These are phyloP conservation scores for Phragmites australis DNA, from an alignment of 176 grass and related monocot species.

Conservation along the genomic window DNA sequence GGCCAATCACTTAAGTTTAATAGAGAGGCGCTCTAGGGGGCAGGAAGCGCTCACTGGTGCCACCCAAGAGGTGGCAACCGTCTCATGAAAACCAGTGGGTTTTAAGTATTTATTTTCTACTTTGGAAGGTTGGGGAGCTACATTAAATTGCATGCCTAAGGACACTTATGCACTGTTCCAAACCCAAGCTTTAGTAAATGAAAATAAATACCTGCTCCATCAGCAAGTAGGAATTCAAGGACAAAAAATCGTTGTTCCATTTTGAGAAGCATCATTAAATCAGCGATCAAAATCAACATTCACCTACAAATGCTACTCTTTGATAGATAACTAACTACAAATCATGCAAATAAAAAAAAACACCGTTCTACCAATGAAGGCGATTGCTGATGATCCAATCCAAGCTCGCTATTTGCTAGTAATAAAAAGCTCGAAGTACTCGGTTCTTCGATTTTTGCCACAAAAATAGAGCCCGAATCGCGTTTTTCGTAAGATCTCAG, in stretches of 20 bases:
- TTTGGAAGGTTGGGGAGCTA: conserved; percentile 4
- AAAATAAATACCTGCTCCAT: conserved; percentile 7
- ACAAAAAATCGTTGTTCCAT: background rate
- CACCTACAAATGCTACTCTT: background rate
- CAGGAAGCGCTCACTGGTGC: too few relatives aligned
- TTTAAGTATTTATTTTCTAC: background rate
- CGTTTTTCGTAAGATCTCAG: background rate
- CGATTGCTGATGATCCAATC: background rate
- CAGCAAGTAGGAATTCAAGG: conserved; percentile 15
- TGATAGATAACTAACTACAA: background rate
- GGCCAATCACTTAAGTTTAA: too few relatives aligned
- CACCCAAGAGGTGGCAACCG: too few relatives aligned
- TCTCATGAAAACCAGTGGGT: background rate
- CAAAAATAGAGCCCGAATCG: background rate
- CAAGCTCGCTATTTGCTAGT: background rate
- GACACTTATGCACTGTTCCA: conserved; percentile 1
- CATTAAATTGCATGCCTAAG: conserved; percentile 8
- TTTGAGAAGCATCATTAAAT: background rate
- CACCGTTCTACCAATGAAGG: background rate
- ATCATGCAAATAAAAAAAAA: background rate
- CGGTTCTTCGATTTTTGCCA: background rate
- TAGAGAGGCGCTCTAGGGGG: too few relatives aligned
- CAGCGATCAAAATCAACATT: background rate
- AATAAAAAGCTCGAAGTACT: background rate
- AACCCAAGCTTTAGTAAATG: conserved; percentile 30